phyloP scores from a whole-genome alignment of 306 rosid genomes.

The Prunus armeniaca region DNA sequence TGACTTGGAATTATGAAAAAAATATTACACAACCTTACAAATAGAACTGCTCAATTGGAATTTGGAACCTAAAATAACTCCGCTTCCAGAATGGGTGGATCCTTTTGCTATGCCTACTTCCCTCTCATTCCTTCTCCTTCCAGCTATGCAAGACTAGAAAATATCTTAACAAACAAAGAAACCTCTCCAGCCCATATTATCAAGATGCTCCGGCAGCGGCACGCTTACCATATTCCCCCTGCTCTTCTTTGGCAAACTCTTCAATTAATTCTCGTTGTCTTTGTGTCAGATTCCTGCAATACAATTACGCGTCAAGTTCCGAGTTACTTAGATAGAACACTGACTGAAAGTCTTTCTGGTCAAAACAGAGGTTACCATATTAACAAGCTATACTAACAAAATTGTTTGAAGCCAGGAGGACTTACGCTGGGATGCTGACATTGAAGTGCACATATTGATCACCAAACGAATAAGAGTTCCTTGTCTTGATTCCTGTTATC shows the following conservation, averaged over 20 bases:
- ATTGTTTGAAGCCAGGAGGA: neutral
- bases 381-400: neutral
- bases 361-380: neutral
- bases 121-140: neutral
- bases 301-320: neutral
- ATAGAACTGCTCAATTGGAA: slow-evolving; percentile 13
- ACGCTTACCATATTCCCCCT: slow-evolving; percentile 23
- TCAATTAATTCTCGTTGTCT: slow-evolving; percentile 79
- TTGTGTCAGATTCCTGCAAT: slow-evolving; percentile 62
- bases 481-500: slow-evolving; percentile 63
- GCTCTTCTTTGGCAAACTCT: slow-evolving; percentile 68
- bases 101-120: neutral
- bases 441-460: slow-evolving; percentile 88
- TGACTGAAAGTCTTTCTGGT: too few relatives aligned
- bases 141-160: slow-evolving; percentile 5
- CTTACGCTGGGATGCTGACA: slow-evolving; percentile 78
- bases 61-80: slow-evolving; percentile 29
- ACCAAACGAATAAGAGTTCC: slow-evolving; percentile 63
- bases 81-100: slow-evolving; percentile 36
- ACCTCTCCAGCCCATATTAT: slow-evolving; percentile 12
- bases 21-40: slow-evolving; percentile 30
- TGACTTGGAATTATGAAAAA: slow-evolving; percentile 1
- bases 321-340: neutral
- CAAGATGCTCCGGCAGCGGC: slow-evolving; percentile 43
- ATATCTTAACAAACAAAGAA: neutral